These are phyloP conservation scores for Hypsizygus marmoreus DNA, from an alignment of 768 basidiomycete species.

Conservation along the genomic window DNA sequence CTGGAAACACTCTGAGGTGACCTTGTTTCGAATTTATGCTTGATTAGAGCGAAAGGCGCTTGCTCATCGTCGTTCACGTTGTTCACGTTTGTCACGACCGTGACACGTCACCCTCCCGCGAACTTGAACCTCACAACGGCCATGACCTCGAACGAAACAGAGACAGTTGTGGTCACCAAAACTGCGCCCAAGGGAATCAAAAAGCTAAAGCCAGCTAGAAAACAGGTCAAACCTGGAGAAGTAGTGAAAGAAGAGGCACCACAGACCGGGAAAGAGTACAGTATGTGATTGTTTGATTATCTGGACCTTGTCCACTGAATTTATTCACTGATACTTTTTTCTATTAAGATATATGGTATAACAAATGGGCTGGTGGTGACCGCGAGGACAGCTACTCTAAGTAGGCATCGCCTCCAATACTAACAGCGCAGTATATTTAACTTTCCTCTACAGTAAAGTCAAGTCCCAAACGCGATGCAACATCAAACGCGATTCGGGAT, in stretches of 20 bases:
- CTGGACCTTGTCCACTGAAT: too few relatives aligned
- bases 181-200: conserved; percentile 41
- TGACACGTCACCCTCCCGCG: conserved; percentile 5
- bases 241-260: conserved; percentile 86
- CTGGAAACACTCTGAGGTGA: too few relatives aligned
- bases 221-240: conserved; percentile 89
- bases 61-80: too few relatives aligned
- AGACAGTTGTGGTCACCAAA: conserved; percentile 14
- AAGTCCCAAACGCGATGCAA: conserved; percentile 93
- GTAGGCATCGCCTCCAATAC: conserved; percentile 44
- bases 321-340: conserved; percentile 16
- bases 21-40: too few relatives aligned
- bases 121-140: conserved; percentile 7
- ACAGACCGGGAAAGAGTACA: conserved; percentile 96
- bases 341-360: conserved; percentile 89
- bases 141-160: conserved; percentile 34
- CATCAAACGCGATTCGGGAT: conserved; percentile 85
- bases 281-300: conserved; percentile 46
- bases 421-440: conserved; percentile 2
- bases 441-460: conserved; percentile 63
- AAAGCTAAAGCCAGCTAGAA: conserved; percentile 88
- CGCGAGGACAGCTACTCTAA: conserved; percentile 96
- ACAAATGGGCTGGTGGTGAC: conserved; percentile 99
- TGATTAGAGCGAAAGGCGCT: too few relatives aligned
- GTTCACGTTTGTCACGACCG: neutral